phyloP scores from a whole-genome alignment of 306 rosid species.

The Corylus heterophylla region DNA sequence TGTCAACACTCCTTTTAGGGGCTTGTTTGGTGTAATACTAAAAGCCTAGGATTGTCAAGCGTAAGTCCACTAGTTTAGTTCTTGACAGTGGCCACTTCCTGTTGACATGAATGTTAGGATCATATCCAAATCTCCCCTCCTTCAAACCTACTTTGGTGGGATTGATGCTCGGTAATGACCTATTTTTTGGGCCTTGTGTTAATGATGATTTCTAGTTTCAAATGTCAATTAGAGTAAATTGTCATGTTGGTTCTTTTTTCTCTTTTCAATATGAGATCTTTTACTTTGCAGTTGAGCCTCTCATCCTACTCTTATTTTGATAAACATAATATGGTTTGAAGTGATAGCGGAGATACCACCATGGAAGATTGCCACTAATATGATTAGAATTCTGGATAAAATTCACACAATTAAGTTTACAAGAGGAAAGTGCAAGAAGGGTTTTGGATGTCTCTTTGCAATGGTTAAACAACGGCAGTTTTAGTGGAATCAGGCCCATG shows the following conservation, averaged over 20 bases:
- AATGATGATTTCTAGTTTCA: background rate
- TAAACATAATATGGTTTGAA: background rate
- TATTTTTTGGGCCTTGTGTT: background rate
- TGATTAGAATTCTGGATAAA: background rate
- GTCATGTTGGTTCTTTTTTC: no score
- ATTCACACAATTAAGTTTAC: background rate
- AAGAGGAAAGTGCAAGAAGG: background rate
- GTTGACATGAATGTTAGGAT: background rate
- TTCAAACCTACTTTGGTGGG: background rate
- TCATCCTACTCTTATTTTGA: background rate
- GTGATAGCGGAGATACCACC: background rate
- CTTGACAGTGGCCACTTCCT: background rate
- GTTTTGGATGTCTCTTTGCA: background rate
- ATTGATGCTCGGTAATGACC: background rate
- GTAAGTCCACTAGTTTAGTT: background rate
- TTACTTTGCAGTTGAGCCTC: background rate
- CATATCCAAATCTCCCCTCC: background rate
- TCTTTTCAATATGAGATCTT: background rate
- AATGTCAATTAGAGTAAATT: background rate
- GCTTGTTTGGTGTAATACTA: background rate
- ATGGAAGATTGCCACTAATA: background rate
- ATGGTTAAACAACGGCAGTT: no score
- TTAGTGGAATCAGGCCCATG: no score
- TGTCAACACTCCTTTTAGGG: no score
- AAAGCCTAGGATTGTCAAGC: background rate